A percentile compares a stretch with the other conserved stretches of the same genome.
Evolutionary conservation across 345 rosid species (phyloP).

Genomic region (Gossypium longicalyx): DNA sequence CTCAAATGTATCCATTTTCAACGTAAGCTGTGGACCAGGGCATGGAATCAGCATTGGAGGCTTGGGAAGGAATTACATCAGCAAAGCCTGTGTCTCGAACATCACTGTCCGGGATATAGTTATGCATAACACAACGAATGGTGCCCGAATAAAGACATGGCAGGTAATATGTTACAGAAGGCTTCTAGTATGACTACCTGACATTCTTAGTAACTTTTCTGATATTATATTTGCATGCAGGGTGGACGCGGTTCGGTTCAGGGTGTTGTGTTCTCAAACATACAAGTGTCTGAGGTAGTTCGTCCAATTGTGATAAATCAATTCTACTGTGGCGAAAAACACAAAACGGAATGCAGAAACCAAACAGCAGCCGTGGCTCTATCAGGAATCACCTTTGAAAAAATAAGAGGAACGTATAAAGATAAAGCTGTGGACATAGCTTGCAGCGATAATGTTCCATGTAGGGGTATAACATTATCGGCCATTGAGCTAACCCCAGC

Average conservation of each 20-base stretch:
- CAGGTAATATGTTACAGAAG: slow-evolving; percentile 42
- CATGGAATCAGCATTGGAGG: slow-evolving; percentile 98
- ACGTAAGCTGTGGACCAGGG: slow-evolving; percentile 91
- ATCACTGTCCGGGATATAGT: slow-evolving; percentile 73
- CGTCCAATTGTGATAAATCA: slow-evolving; percentile 89
- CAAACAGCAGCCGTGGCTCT: slow-evolving; percentile 79
- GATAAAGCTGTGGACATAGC: slow-evolving; percentile 90
- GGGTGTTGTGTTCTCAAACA: slow-evolving; percentile 83
- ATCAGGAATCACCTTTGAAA: slow-evolving; percentile 77
- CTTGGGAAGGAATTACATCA: slow-evolving; percentile 63
- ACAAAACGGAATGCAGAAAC: slow-evolving; percentile 65
- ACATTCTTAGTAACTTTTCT: not conserved
- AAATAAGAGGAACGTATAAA: slow-evolving; percentile 79
- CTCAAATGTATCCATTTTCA: slow-evolving; percentile 76
- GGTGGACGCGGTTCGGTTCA: slow-evolving; percentile 92
- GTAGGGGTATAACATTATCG: slow-evolving; percentile 60
- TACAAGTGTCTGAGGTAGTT: slow-evolving; percentile 84
- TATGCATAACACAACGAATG: slow-evolving; percentile 83
- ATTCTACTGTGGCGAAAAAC: slow-evolving; percentile 75
- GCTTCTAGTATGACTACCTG: too few relatives aligned
- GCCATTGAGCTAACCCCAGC: slow-evolving; percentile 61
- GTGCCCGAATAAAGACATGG: slow-evolving; percentile 96
- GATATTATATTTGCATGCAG: slow-evolving; percentile 39
- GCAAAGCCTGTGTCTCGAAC: slow-evolving; percentile 90
- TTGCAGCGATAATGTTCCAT: slow-evolving; percentile 83